Conservation (phyloP, 768 basidiomycete species). For the Lentinula sp. region DNA sequence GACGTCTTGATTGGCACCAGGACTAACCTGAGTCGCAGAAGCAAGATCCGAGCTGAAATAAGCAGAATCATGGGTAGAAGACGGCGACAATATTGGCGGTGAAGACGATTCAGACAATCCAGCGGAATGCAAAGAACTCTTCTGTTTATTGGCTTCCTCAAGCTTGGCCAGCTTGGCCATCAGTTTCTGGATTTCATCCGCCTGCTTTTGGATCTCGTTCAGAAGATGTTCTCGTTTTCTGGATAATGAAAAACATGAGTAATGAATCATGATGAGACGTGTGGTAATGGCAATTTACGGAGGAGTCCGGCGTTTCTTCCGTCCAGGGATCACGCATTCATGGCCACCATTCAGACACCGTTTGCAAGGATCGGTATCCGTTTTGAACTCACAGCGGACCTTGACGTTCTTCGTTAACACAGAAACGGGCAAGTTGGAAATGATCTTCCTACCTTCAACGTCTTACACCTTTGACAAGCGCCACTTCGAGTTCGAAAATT, state of each 20-base stretch:
- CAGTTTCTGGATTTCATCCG: slow-evolving; percentile 62
- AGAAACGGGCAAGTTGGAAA: not conserved
- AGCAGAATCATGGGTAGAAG: slow-evolving; percentile 5
- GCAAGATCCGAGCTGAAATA: slow-evolving; percentile 7
- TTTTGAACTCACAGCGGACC: slow-evolving; percentile 74
- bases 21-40: slow-evolving; percentile 16
- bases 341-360: slow-evolving; percentile 67
- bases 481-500: slow-evolving; percentile 31
- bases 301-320: slow-evolving; percentile 72
- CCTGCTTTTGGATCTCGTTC: slow-evolving; percentile 70
- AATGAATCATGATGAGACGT: not conserved
- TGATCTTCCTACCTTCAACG: slow-evolving; percentile 31
- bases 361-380: slow-evolving; percentile 68
- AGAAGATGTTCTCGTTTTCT: slow-evolving; percentile 82
- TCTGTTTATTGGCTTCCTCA: slow-evolving; percentile 35
- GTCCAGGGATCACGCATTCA: slow-evolving; percentile 78
- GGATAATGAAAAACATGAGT: slow-evolving; percentile 6
- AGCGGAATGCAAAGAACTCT: slow-evolving; percentile 11
- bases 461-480: slow-evolving; percentile 70
- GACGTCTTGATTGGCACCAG: slow-evolving; percentile 49
- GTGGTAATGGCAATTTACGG: slow-evolving; percentile 44
- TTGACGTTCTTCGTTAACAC: slow-evolving; percentile 16
- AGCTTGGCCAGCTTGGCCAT: slow-evolving; percentile 69
- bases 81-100: slow-evolving; percentile 9
- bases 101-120: slow-evolving; percentile 29